phyloP scores from a whole-genome alignment of 2,329 filamentous ascomycete genomes.

The Claviceps spartinae region DNA sequence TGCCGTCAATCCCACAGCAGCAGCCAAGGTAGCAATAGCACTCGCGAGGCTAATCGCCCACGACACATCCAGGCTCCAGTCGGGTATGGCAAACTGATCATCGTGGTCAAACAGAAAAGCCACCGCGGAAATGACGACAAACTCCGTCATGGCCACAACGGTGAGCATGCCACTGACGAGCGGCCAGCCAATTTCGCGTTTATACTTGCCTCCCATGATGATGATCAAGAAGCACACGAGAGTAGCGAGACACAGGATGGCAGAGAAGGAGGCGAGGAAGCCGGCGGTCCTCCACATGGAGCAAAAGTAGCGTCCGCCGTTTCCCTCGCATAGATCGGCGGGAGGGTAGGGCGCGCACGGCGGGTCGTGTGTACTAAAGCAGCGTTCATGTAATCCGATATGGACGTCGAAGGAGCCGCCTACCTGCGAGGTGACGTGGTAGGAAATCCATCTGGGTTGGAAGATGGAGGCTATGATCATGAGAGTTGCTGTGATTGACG shows the following conservation, averaged over 20 bases:
- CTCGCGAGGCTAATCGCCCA: constrained; percentile 58
- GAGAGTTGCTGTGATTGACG: constrained; percentile 41
- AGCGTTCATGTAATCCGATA: constrained; percentile 71
- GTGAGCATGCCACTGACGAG: constrained; percentile 53
- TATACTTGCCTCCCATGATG: constrained; percentile 63
- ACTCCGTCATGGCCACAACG: constrained; percentile 54
- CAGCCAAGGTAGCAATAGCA: constrained; percentile 36
- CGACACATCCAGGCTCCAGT: constrained; percentile 68
- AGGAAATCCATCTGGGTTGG: constrained; percentile 59
- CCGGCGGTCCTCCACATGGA: constrained; percentile 81
- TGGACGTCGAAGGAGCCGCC: constrained; percentile 39
- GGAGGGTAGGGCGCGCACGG: constrained; percentile 35
- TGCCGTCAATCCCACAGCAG: constrained; percentile 45
- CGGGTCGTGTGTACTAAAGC: constrained; percentile 53
- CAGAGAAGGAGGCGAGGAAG: constrained; percentile 74
- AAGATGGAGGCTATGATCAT: constrained; percentile 59
- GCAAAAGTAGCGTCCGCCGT: constrained; percentile 61
- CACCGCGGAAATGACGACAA: constrained; percentile 68
- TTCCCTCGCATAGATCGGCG: constrained; percentile 20
- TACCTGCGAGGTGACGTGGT: constrained; percentile 36
- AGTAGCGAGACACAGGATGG: constrained; percentile 68
- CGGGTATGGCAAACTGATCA: constrained; percentile 63
- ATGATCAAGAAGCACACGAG: constrained; percentile 71
- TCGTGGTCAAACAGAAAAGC: constrained; percentile 77
- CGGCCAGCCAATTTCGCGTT: constrained; percentile 73